Evolutionary conservation across 2,329 filamentous ascomycete genomes (phyloP), one percentile per base, ranked within the genome.

Genomic region (Aureobasidium uvarum): DNA sequence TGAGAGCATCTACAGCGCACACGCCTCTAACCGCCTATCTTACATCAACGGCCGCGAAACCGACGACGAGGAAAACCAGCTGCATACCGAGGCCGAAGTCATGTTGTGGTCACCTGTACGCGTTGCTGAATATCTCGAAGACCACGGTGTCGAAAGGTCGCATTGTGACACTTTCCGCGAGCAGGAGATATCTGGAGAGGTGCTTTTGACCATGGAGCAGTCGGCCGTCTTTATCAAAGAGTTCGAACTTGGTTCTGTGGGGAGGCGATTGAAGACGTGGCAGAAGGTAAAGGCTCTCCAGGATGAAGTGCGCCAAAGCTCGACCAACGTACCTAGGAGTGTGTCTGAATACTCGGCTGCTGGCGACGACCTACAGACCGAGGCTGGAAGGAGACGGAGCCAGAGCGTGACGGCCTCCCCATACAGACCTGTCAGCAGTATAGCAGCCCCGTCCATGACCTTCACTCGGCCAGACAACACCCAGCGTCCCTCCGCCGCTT

Each of bases 31-130:
- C 70, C 87, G 92, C 45, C 79, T 94, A 71, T 96, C 94, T 1
- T 96, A 96, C 75, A 94, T 98, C 68, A 90, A 95, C 69, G 95
- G 94, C 43, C 89, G 96, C 69, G 94, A 97, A 77, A 97, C 93
- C 1, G 94, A 98, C 71, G 92, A 97, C 72, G 95, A 98, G 76
- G 92, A 95, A 71, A 87, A 90, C 38, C 83, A 79, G 14, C 74
- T 84, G n/a, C 87, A 92, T 70, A 89, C 82, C 1, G 83, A 86
- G 72, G 81, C 85, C 39, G 89, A 97, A 74, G 92, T 99, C 28
- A 85, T 88, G 72, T 77, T 80, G 2, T 99, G 95, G 95, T 86
- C 84, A 33, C 86, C 92, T 0, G 85, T 87, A 69, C 86, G 95
- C 67, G 94, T 97, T 23, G 91, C 94, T 38, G 91, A 96, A 72